These are phyloP conservation scores for Erodium maritimum DNA, from an alignment of 345 rosid genomes.

Conservation along the genomic window DNA sequence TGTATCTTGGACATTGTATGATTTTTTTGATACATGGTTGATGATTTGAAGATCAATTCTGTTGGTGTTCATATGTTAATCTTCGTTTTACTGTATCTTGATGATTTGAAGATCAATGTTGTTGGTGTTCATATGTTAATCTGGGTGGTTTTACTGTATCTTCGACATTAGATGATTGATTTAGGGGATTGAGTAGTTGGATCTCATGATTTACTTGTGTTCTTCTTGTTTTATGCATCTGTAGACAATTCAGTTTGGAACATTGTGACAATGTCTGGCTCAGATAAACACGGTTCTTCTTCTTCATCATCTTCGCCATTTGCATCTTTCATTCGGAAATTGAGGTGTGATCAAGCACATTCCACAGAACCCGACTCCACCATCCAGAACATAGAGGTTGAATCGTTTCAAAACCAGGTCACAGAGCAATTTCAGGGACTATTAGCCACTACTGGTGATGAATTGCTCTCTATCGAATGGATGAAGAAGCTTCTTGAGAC, in stretches of 20 bases:
- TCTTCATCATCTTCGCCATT: constrained; percentile 16
- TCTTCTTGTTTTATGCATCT: neutral
- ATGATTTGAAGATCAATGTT: too few relatives aligned
- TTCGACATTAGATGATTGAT: too few relatives aligned
- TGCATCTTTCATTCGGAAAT: constrained; percentile 17
- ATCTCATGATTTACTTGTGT: too few relatives aligned
- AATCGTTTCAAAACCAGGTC: constrained; percentile 52
- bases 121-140: too few relatives aligned
- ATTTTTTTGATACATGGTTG: too few relatives aligned
- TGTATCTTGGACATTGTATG: too few relatives aligned
- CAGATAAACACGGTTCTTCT: constrained; percentile 19
- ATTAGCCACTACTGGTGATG: constrained; percentile 21
- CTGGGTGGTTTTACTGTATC: too few relatives aligned
- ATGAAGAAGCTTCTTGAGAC: constrained; percentile 41
- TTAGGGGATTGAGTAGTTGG: too few relatives aligned
- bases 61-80: too few relatives aligned
- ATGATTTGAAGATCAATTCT: too few relatives aligned
- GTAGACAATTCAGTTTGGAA: neutral
- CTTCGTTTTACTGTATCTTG: too few relatives aligned
- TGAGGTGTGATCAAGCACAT: constrained; percentile 36
- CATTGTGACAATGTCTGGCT: constrained; percentile 5
- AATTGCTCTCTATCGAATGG: constrained; percentile 53
- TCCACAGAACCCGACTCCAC: constrained; percentile 21
- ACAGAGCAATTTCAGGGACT: constrained; percentile 44
- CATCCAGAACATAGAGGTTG: constrained; percentile 37